A percentile compares a stretch with the other conserved stretches of the same genome.
phyloP scores from a whole-genome alignment of 2,329 filamentous ascomycete genomes.

The Aspergillus clavatus region DNA sequence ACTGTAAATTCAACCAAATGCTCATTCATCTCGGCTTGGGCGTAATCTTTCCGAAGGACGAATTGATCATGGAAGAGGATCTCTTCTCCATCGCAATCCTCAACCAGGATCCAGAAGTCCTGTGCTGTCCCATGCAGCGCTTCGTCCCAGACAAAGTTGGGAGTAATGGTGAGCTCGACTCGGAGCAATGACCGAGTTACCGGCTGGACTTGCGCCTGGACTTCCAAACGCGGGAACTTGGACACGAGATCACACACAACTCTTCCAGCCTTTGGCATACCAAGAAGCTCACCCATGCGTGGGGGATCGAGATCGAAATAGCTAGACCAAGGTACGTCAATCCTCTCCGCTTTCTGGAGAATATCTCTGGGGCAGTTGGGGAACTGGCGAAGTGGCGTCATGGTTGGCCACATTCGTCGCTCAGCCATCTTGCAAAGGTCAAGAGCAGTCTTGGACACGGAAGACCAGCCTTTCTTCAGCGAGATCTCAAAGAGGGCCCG shows the following conservation, averaged over 20 bases:
- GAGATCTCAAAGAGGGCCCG: slow-evolving; percentile 95
- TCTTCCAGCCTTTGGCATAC: slow-evolving; percentile 81
- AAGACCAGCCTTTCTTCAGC: slow-evolving; percentile 94
- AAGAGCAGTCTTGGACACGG: slow-evolving; percentile 84
- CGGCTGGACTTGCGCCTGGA: slow-evolving; percentile 90
- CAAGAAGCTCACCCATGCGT: slow-evolving; percentile 89
- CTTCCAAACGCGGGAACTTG: slow-evolving; percentile 88
- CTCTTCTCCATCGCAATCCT: slow-evolving; percentile 95
- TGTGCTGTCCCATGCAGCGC: slow-evolving; percentile 80
- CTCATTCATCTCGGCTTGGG: slow-evolving; percentile 78
- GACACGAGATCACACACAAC: slow-evolving; percentile 79
- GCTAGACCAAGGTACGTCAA: slow-evolving; percentile 86
- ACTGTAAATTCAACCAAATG: slow-evolving; percentile 96
- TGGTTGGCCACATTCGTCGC: slow-evolving; percentile 99
- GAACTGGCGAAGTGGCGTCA: slow-evolving; percentile 93
- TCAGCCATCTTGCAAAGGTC: slow-evolving; percentile 99
- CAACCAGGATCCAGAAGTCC: slow-evolving; percentile 94
- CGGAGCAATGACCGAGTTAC: slow-evolving; percentile 91
- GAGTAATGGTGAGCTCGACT: slow-evolving; percentile 83
- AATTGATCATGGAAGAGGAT: slow-evolving; percentile 95
- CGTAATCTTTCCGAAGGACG: slow-evolving; percentile 83
- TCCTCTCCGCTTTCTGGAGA: slow-evolving; percentile 85
- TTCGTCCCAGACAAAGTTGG: slow-evolving; percentile 95
- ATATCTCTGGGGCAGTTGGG: slow-evolving; percentile 76
- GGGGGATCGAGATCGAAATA: slow-evolving; percentile 97